Base-by-base conservation (phyloP, 1,284 basidiomycete genomes). In the Cryptococcus sp. region DNA sequence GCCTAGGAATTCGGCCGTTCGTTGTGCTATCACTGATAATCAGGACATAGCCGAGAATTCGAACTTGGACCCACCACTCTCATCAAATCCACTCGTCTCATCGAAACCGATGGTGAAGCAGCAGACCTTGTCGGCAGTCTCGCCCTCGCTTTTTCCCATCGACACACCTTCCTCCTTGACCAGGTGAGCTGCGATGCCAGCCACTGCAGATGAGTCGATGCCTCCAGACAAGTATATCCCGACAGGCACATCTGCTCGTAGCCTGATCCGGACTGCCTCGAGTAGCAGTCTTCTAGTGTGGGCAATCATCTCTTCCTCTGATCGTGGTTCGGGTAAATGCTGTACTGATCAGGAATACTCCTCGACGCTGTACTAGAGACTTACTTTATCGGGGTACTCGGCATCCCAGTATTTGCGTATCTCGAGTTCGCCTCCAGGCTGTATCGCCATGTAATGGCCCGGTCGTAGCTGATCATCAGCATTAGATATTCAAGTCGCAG, bases 181-280 rank as follows among this genome's bases (percentile, higher is more conserved):
- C 54, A 76, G 66, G 50, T 76, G 64, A 16, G 70, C 68, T 3
- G 74, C 73, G 52, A 77, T 75, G n/a, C 74, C 66, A 11, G 75
- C 74, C 42, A 77, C 67, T 22, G 74, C 67, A 31, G 69, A 71
- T 22, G 72, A 74, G 57, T 76, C 76, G 54, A 77, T 72, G 19
- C 76, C 76, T 46, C 76, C 76, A 14, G 72, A 75, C 14, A 77
- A 67, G 50, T 76, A 70, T 23, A 76, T 74, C 28, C 76, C 75
- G 52, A 77, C 70, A 31, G 76, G 75, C 2, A 77, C 76, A 53
- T 77, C 76, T 41, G 74, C 73, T 56, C 74, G 73, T 46, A 76
- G 67, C 28, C 76, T 72, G 53, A 73, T 68, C 34, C 67, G 62
- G 16, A 76, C 73, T 14, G 75, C 68, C 51, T 73, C 70, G 50